phyloP scores from a whole-genome alignment of 371 early-diverging fungal genomes.

The Dipsacomyces acuminosporus region DNA sequence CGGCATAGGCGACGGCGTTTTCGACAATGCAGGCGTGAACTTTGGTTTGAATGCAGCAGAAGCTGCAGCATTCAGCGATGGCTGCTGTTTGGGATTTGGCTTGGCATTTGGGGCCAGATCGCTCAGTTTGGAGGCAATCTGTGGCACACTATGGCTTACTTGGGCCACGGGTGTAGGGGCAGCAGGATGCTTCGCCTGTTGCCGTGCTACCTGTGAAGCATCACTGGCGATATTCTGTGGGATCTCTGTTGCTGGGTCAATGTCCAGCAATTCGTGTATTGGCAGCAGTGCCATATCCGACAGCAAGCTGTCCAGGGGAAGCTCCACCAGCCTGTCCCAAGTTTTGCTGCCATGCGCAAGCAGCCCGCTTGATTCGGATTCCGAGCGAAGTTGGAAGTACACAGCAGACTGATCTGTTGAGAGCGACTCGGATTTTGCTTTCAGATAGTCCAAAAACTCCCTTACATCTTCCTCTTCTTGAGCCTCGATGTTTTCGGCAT shows the following conservation, averaged over 20 bases:
- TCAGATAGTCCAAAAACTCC: slow-evolving; percentile 22
- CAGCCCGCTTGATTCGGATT: slow-evolving; percentile 16
- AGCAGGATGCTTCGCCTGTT: too few relatives aligned
- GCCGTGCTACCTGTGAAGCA: neutral
- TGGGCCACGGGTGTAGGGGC: too few relatives aligned
- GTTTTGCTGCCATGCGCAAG: slow-evolving; percentile 3
- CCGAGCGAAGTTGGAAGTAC: slow-evolving; percentile 26
- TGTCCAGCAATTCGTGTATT: slow-evolving; percentile 17
- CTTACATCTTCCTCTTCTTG: slow-evolving; percentile 13
- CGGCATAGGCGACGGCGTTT: too few relatives aligned
- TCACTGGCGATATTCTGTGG: neutral
- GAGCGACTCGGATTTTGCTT: slow-evolving; percentile 11
- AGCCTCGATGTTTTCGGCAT: slow-evolving; percentile 1
- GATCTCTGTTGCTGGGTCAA: slow-evolving; percentile 1
- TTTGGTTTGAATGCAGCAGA: too few relatives aligned
- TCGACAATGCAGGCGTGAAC: too few relatives aligned
- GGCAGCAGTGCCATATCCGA: slow-evolving; percentile 1
- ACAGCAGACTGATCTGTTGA: slow-evolving; percentile 11
- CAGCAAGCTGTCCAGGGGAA: slow-evolving; percentile 17
- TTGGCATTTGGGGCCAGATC: too few relatives aligned
- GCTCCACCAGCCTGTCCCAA: slow-evolving; percentile 14
- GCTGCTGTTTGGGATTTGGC: too few relatives aligned
- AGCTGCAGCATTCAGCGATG: too few relatives aligned
- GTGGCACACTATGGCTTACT: too few relatives aligned
- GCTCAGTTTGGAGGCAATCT: too few relatives aligned